Percentiles rank a stretch among this genome's conserved stretches.
These are phyloP conservation scores for Nicotiana rustica DNA, from an alignment of 305 asterid species.

Conservation along the genomic window DNA sequence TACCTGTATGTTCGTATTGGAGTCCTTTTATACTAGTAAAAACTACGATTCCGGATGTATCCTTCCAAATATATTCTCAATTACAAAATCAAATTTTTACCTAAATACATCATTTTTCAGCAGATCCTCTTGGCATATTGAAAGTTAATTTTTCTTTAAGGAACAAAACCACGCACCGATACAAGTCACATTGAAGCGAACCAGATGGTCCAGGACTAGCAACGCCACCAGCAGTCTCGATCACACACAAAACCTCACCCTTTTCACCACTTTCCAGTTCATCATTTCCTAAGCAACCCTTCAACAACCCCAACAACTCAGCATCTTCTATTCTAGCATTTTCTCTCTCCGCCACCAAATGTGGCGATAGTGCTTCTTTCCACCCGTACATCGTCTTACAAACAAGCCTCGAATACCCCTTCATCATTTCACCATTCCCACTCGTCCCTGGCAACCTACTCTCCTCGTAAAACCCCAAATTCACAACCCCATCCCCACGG, in stretches of 20 bases:
- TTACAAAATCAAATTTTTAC: background rate
- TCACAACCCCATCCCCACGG: slow-evolving; percentile 51
- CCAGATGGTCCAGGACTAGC: slow-evolving; percentile 99
- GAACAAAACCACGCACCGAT: slow-evolving; percentile 57
- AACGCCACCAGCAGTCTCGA: slow-evolving; percentile 99
- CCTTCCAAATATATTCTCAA: background rate
- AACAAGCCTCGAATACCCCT: slow-evolving; percentile 59
- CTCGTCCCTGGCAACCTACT: slow-evolving; percentile 60
- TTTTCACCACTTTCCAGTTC: slow-evolving; percentile 44
- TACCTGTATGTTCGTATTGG: background rate
- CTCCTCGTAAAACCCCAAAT: slow-evolving; percentile 69
- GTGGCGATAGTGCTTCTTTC: slow-evolving; percentile 90
- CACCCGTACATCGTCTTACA: slow-evolving; percentile 86
- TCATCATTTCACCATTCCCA: slow-evolving; percentile 53
- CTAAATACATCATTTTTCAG: background rate
- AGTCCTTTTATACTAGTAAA: background rate
- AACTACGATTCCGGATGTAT: background rate
- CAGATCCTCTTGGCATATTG: background rate
- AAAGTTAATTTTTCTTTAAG: background rate
- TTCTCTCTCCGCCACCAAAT: slow-evolving; percentile 89
- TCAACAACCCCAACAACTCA: slow-evolving; percentile 70
- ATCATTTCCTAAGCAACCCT: slow-evolving; percentile 58
- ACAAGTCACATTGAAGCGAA: slow-evolving; percentile 90
- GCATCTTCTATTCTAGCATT: slow-evolving; percentile 66
- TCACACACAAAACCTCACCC: slow-evolving; percentile 62